Conservation (phyloP, 169 alveolate genomes). For the Eimeria sp. region DNA sequence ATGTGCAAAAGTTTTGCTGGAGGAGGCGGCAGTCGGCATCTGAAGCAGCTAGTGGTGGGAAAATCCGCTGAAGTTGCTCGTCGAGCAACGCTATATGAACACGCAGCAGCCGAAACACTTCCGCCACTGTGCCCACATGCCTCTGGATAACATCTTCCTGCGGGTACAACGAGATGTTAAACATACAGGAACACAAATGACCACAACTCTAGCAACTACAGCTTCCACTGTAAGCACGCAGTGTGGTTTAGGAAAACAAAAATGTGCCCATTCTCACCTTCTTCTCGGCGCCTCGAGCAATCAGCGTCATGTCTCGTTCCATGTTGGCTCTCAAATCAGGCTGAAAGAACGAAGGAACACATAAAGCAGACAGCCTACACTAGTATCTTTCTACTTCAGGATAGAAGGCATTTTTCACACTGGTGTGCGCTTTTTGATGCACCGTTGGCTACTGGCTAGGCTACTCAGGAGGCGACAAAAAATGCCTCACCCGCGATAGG, state of each 20-base stretch:
- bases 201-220: background rate
- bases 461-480: background rate
- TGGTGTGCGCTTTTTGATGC: background rate
- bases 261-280: conserved; percentile 61
- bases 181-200: background rate
- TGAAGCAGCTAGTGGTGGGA: conserved; percentile 56
- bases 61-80: conserved; percentile 19
- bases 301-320: conserved; percentile 83
- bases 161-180: background rate
- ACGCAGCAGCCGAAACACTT: conserved; percentile 20
- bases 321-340: conserved; percentile 84
- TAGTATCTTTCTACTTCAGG: background rate
- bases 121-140: conserved; percentile 53
- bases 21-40: conserved; percentile 35
- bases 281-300: conserved; percentile 76
- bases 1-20: conserved; percentile 24
- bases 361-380: background rate
- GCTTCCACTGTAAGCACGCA: too few species aligned
- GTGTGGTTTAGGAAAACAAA: background rate
- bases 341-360: conserved; percentile 30
- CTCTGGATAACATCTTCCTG: conserved; percentile 46
- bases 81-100: conserved; percentile 51
- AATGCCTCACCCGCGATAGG: conserved; percentile 15
- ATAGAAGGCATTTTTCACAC: background rate
- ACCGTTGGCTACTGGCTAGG: background rate